Percentiles rank a stretch among this genome's conserved stretches.
Evolutionary conservation across 768 basidiomycete genomes (phyloP).

Genomic region (Ramaria rubella): DNA sequence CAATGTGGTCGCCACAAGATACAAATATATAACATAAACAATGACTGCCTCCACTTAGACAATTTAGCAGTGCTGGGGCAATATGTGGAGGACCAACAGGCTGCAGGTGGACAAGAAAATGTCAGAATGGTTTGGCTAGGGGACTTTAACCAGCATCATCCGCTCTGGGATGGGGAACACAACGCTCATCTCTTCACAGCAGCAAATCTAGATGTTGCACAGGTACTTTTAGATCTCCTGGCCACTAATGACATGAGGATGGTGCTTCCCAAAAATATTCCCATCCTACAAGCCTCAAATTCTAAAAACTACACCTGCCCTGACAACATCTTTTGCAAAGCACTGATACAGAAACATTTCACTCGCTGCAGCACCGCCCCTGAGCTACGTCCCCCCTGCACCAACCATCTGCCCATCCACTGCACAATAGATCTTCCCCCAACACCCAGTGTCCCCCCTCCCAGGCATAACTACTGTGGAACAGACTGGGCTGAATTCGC

Average conservation of each 20-base stretch:
- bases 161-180: slow-evolving; percentile 29
- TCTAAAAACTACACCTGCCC: slow-evolving; percentile 31
- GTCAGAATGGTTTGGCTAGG: slow-evolving; percentile 27
- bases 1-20: not conserved
- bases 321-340: slow-evolving; percentile 38
- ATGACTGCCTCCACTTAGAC: not conserved
- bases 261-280: slow-evolving; percentile 27
- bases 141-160: slow-evolving; percentile 38
- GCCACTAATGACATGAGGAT: slow-evolving; percentile 25
- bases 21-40: not conserved
- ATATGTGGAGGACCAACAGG: slow-evolving; percentile 26
- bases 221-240: slow-evolving; percentile 30
- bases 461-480: slow-evolving; percentile 21
- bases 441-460: not conserved
- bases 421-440: slow-evolving; percentile 19
- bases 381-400: slow-evolving; percentile 14
- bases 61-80: not conserved
- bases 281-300: slow-evolving; percentile 24
- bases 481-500: slow-evolving; percentile 31
- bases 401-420: slow-evolving; percentile 39
- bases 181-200: slow-evolving; percentile 24
- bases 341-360: slow-evolving; percentile 14
- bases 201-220: slow-evolving; percentile 13
- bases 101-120: slow-evolving; percentile 31
- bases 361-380: slow-evolving; percentile 23